Evolutionary conservation across 805 yeast genomes (phyloP).

Genomic region (Monosporozyma siamensis): DNA sequence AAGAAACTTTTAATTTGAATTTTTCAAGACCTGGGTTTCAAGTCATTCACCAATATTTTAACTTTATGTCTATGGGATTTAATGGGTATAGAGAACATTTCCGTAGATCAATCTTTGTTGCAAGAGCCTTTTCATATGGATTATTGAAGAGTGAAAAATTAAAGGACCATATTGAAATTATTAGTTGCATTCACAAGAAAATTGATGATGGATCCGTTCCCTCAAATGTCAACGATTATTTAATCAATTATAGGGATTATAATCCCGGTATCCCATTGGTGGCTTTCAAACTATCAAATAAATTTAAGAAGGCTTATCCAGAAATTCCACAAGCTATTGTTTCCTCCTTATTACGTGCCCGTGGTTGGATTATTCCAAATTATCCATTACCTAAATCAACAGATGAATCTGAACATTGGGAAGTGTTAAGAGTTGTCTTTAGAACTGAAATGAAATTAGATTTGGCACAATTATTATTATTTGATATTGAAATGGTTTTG

Average conservation of each 20-base stretch:
- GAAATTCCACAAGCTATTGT: constrained; percentile 74
- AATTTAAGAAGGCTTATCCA: constrained; percentile 52
- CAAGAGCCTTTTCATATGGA: constrained; percentile 43
- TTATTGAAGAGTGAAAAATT: constrained; percentile 53
- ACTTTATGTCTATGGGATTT: constrained; percentile 60
- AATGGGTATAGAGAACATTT: constrained; percentile 63
- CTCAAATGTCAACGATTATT: constrained; percentile 20
- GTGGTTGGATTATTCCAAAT: constrained; percentile 85
- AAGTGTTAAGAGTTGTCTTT: constrained; percentile 79
- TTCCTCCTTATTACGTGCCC: constrained; percentile 61
- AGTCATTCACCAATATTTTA: constrained; percentile 79
- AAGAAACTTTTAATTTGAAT: constrained; percentile 77
- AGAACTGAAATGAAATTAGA: constrained; percentile 51
- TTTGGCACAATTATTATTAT: constrained; percentile 28
- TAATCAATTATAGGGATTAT: constrained; percentile 37
- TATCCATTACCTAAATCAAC: constrained; percentile 60
- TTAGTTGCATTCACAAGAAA: constrained; percentile 69
- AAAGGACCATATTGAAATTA: constrained; percentile 56
- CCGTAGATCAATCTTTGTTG: constrained; percentile 55
- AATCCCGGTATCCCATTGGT: constrained; percentile 84
- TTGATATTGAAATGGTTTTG: constrained; percentile 18
- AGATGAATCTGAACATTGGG: constrained; percentile 41
- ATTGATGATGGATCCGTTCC: constrained; percentile 27
- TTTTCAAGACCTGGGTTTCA: constrained; percentile 92
- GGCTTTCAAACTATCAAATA: constrained; percentile 63